Percentiles rank a stretch among this genome's conserved stretches.
phyloP scores from a whole-genome alignment of 192 early-diverging fungal species.

The Backusella liffmaniae region DNA sequence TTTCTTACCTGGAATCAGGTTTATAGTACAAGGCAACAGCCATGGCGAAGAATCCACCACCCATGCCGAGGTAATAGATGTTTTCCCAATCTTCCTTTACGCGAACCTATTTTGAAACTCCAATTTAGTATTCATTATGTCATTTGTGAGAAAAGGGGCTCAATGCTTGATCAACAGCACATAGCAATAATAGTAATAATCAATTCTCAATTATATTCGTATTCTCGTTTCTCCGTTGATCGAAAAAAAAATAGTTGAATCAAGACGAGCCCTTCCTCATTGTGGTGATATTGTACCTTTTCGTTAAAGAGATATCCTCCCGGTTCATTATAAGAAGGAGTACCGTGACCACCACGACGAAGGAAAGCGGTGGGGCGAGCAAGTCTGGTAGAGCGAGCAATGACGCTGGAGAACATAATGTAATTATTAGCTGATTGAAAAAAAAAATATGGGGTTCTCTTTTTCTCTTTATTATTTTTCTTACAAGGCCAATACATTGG shows the following conservation, averaged over 20 bases:
- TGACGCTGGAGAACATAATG: conserved; percentile 39
- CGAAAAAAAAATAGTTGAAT: neutral
- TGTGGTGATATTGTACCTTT: conserved; percentile 53
- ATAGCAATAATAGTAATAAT: neutral
- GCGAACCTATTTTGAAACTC: conserved; percentile 39
- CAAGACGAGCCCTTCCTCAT: neutral
- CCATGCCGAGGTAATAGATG: conserved; percentile 60
- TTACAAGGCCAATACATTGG: neutral
- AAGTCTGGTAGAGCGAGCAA: conserved; percentile 47
- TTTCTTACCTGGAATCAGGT: conserved; percentile 76
- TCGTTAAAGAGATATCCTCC: conserved; percentile 74
- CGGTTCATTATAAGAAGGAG: conserved; percentile 67
- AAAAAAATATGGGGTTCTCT: neutral
- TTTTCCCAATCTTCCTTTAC: conserved; percentile 77
- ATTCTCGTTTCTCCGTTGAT: neutral
- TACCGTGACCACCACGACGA: conserved; percentile 56
- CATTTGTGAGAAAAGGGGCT: neutral
- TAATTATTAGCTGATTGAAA: neutral
- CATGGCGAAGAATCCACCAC: conserved; percentile 56
- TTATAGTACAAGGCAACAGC: conserved; percentile 63
- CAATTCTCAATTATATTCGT: neutral
- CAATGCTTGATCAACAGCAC: neutral
- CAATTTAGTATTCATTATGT: neutral
- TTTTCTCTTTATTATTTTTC: neutral
- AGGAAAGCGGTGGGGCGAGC: conserved; percentile 44